Base-by-base conservation (phyloP, 1,139 yeast species). In the Zygosaccharomyces sapae region DNA sequence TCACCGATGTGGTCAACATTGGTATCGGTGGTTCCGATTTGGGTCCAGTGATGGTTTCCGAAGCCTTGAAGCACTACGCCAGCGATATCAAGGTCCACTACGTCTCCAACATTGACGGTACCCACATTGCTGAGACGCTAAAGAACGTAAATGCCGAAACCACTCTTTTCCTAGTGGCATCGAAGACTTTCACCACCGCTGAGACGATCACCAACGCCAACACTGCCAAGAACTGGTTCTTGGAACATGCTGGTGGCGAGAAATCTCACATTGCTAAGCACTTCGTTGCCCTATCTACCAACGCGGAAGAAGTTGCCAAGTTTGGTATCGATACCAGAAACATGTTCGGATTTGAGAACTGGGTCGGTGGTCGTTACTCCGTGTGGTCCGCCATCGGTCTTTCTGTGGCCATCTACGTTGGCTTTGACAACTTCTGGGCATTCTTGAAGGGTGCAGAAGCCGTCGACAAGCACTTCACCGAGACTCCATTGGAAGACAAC, bases 311-410 rank as follows among this genome's bases (percentile, higher is more conserved):
- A 71, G 98, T 92, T 54, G 77, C 83, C 62, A 86, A 87, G 73
- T 92, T 92, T 65, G 98, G 98, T 65, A 92, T 92, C 60, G 97
- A 92, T 75, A 82, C 96, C 69, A 85, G 83, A 71, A 92, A 92
- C 77, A 92, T 92, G 98, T 92, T 92, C 73, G 97, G 95, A 52
- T 92, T 92, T 66, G 97, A 89, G 71, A 84, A 76, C 75, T 92
- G 98, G 98, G 98, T 92, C 55, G 98, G 98, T 66, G 98, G 98
- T 66, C 85, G 98, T 73, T 92, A 92, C 81, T 90, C 97, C 22
- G 98, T 92, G 51, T 92, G 98, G 98, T 87, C 96, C 38, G 94
- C 98, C 57, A 92, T 92, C 70, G 98, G 98, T 54, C 81, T 92
- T 62, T 87, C 97, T 31, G 92, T 92, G 55, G 95, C 96, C 62